Percentiles rank a stretch among this genome's conserved stretches.
Evolutionary conservation across 2,329 filamentous ascomycete species (phyloP).

Genomic region (Penicillium sp.): DNA sequence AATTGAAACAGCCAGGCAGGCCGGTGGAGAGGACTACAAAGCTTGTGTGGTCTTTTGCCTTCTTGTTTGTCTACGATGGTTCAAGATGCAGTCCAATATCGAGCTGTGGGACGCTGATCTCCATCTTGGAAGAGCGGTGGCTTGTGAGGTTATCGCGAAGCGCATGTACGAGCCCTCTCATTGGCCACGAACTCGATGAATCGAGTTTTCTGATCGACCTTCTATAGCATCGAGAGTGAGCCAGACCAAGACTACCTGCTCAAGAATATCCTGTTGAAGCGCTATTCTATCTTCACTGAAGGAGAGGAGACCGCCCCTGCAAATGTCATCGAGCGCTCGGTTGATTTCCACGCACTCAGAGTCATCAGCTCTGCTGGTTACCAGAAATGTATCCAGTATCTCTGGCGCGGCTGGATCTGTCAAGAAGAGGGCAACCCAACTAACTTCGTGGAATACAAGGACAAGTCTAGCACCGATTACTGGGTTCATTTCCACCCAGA

Average conservation of each 20-base stretch:
- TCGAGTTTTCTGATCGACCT: constrained; percentile 8
- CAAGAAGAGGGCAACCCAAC: constrained; percentile 90
- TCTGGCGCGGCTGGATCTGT: constrained; percentile 97
- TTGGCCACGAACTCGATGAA: neutral
- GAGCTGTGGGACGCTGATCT: constrained; percentile 95
- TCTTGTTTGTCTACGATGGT: constrained; percentile 76
- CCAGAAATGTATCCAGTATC: constrained; percentile 89
- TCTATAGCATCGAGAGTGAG: constrained; percentile 77
- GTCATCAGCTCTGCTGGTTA: constrained; percentile 94
- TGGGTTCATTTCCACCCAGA: constrained; percentile 88
- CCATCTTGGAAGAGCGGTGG: constrained; percentile 76
- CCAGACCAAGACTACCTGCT: constrained; percentile 80
- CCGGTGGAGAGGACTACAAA: constrained; percentile 74
- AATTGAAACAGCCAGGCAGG: constrained; percentile 78
- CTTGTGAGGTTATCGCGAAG: constrained; percentile 93
- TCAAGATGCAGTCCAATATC: constrained; percentile 74
- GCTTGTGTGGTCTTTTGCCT: constrained; percentile 86
- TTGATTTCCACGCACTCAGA: constrained; percentile 86
- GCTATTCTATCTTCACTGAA: constrained; percentile 81
- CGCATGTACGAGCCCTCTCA: constrained; percentile 52
- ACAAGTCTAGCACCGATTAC: constrained; percentile 79
- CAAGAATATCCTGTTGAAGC: constrained; percentile 80
- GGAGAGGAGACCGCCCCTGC: constrained; percentile 73
- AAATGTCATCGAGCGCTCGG: constrained; percentile 91
- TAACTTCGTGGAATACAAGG: constrained; percentile 86